These are phyloP conservation scores for Aureobasidium pullulans DNA, from an alignment of 2,329 filamentous ascomycete genomes.

Conservation along the genomic window DNA sequence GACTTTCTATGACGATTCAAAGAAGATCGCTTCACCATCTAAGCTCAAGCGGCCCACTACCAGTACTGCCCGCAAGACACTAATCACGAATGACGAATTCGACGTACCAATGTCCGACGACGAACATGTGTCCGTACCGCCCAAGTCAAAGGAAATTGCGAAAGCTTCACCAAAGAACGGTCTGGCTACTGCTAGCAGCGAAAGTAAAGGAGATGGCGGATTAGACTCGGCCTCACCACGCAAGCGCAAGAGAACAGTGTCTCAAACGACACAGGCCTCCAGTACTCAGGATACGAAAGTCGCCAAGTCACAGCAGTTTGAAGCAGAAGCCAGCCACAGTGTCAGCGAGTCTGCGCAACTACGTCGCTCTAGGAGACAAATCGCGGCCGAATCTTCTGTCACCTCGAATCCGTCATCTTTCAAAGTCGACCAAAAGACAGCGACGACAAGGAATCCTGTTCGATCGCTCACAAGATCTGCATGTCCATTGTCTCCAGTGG, in stretches of 20 bases:
- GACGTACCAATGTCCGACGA: conserved; percentile 36
- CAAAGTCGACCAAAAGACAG: background rate
- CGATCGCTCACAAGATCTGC: background rate
- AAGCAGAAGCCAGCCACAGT: background rate
- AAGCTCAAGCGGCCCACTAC: conserved; percentile 3
- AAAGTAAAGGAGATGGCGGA: background rate
- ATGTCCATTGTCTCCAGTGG: background rate
- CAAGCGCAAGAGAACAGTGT: conserved; percentile 8
- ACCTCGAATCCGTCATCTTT: background rate
- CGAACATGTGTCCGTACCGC: conserved; percentile 16
- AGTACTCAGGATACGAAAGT: background rate
- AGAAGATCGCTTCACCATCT: background rate
- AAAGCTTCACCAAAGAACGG: background rate
- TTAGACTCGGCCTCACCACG: background rate
- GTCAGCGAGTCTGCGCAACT: background rate
- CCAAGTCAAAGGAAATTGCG: background rate
- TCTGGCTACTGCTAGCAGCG: background rate
- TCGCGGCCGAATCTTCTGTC: background rate
- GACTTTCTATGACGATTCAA: conserved; percentile 3
- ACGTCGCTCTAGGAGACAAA: background rate
- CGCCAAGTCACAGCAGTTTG: background rate
- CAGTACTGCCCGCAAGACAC: background rate
- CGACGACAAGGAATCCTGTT: background rate
- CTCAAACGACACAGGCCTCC: background rate
- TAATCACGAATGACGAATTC: conserved; percentile 27